These are phyloP conservation scores for Pisolithus tinctorius DNA, from an alignment of 768 basidiomycete genomes.

Conservation along the genomic window DNA sequence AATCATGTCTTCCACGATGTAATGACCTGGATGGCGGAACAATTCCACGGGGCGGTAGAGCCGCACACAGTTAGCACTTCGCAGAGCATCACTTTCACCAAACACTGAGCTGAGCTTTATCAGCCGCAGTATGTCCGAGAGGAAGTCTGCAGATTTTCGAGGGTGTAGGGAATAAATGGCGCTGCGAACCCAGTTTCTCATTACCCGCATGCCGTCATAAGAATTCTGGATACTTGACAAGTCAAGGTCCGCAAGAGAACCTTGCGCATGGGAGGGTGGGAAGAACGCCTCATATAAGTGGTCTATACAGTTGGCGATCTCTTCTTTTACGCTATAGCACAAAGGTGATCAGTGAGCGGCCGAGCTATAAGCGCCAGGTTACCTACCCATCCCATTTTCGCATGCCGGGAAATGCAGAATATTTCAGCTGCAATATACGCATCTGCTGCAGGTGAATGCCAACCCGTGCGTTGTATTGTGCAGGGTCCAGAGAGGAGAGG, in stretches of 20 bases:
- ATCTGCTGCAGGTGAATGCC: constrained; percentile 45
- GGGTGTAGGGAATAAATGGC: constrained; percentile 29
- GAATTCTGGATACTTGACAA: constrained; percentile 33
- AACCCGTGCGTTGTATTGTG: constrained; percentile 36
- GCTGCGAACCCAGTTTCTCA: constrained; percentile 42
- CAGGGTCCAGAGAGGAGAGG: constrained; percentile 16
- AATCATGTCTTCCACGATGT: constrained; percentile 30
- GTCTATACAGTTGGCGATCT: constrained; percentile 31
- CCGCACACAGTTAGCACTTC: constrained; percentile 30
- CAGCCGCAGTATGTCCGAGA: constrained; percentile 36
- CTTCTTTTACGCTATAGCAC: background rate
- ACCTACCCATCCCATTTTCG: constrained; percentile 4
- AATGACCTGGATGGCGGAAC: constrained; percentile 12
- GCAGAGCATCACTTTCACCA: constrained; percentile 27
- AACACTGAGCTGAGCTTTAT: constrained; percentile 33
- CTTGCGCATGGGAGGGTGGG: constrained; percentile 41
- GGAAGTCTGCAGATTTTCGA: constrained; percentile 17
- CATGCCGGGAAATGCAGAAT: constrained; percentile 8
- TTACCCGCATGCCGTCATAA: constrained; percentile 26
- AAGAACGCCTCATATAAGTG: constrained; percentile 45
- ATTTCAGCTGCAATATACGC: constrained; percentile 34
- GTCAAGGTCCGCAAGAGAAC: constrained; percentile 33
- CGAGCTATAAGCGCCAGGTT: too few species aligned
- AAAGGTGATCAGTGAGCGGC: background rate
- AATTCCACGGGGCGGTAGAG: background rate